Base-by-base conservation (phyloP, 352 stramenopile species). In the Globisporangium rhizosaccharum region DNA sequence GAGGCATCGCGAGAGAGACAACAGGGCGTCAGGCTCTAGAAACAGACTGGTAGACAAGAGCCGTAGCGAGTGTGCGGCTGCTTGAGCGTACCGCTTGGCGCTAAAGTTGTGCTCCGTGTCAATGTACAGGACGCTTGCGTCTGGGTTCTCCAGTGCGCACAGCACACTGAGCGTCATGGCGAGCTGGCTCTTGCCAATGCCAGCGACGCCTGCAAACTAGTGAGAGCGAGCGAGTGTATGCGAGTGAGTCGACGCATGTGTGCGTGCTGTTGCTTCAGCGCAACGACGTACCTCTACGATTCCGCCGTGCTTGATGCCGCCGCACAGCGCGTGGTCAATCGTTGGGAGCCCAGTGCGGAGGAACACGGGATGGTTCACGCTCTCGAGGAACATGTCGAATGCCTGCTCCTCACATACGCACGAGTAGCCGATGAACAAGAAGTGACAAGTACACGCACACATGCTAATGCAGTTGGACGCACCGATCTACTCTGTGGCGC, bases 331-430 rank as follows among this genome's bases (percentile, higher is more conserved):
- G 36, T 82, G 63, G 39, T 94, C 85, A 20, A 94, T 69, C 36
- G 57, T 39, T 20, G 80, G 57, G 39, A 94, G 65, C 17, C 74
- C 79, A 9, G 79, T 90, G 33, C 85, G 82, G 30, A 94, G 70
- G 51, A 76, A 76, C 53, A 68, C 72, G 6, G 85, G 82, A 17
- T 81, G 71, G 53, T 91, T 92, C 39, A 66, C 72, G 39, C 74
- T 85, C 59, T 87, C 70, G 42, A 94, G 57, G 56, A 92, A 94
- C 70, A 94, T 70, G 18, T 88, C 82, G 51, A 94, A 86, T 1
- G 76, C 85, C 84, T 93, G 37, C 2, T 20, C 36, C 17, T n/a
- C n/a, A 15, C 10, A 23, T 20, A 60, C 23, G 33, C 39, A 25
- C 39, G 37, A 25, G 15, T 33, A 14, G 20, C 8, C 28, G 46